phyloP scores from a whole-genome alignment of 192 early-diverging fungal species.

The Coemansia pectinata region DNA sequence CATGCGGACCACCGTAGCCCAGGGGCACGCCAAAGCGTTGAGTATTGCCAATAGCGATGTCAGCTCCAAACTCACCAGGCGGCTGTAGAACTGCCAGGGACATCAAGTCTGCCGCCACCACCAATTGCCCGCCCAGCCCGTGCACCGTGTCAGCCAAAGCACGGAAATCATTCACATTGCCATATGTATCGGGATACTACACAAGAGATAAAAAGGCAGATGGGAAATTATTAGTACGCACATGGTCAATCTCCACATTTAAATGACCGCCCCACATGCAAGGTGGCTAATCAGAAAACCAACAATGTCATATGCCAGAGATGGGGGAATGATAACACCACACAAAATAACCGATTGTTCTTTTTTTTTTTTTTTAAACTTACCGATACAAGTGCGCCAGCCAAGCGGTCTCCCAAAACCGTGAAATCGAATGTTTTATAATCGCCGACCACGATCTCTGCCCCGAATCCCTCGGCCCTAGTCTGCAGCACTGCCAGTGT shows the following conservation, averaged over 20 bases:
- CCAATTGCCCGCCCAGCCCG: conserved; percentile 78
- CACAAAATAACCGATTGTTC: neutral
- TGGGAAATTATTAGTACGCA: conserved; percentile 7
- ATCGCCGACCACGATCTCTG: conserved; percentile 85
- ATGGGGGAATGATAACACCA: conserved; percentile 7
- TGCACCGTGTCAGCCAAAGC: conserved; percentile 79
- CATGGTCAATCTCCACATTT: neutral
- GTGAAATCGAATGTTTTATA: conserved; percentile 76
- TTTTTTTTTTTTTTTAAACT: conserved; percentile 14
- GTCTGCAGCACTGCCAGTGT: conserved; percentile 92
- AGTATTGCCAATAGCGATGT: conserved; percentile 97
- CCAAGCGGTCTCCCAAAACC: conserved; percentile 73
- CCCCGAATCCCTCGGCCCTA: conserved; percentile 93
- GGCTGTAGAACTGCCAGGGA: conserved; percentile 87
- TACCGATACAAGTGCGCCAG: conserved; percentile 87
- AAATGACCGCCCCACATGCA: neutral
- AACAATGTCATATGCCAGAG: conserved; percentile 3
- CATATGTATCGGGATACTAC: conserved; percentile 94
- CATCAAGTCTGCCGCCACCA: conserved; percentile 92
- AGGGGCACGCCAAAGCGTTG: conserved; percentile 99
- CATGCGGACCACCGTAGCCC: conserved; percentile 98
- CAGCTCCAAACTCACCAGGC: conserved; percentile 95
- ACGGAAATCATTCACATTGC: conserved; percentile 82
- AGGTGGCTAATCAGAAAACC: neutral
- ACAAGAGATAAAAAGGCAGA: conserved; percentile 12